A percentile compares a stretch with the other conserved stretches of the same genome.
phyloP scores from a whole-genome alignment of 2,329 filamentous ascomycete species.

The Thielaviopsis ethacetica region DNA sequence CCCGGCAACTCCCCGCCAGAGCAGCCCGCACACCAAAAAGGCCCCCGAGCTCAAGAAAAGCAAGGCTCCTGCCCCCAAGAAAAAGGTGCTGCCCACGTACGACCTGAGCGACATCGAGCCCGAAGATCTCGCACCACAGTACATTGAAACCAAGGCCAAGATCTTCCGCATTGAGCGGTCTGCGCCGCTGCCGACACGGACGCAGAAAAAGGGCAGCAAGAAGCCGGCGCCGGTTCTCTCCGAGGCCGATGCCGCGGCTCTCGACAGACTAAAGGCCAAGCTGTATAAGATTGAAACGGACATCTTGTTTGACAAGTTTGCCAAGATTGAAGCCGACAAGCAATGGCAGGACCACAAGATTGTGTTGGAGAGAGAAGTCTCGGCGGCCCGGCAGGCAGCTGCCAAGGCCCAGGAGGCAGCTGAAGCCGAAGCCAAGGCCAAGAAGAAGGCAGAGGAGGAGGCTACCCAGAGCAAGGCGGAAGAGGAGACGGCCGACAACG shows the following conservation, averaged over 20 bases:
- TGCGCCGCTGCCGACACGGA: background rate
- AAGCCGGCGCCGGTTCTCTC: conserved; percentile 13
- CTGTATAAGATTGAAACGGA: conserved; percentile 63
- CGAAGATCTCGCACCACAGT: conserved; percentile 58
- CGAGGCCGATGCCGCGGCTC: conserved; percentile 27
- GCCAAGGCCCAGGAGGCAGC: conserved; percentile 5
- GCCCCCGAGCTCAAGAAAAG: conserved; percentile 10
- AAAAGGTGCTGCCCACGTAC: conserved; percentile 19
- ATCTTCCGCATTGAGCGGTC: conserved; percentile 46
- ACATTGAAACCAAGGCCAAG: conserved; percentile 56
- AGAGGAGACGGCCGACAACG: conserved; percentile 13
- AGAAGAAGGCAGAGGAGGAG: background rate
- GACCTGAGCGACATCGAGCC: conserved; percentile 54
- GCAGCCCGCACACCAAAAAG: conserved; percentile 8
- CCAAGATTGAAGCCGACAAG: conserved; percentile 36
- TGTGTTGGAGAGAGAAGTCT: conserved; percentile 44
- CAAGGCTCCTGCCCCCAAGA: conserved; percentile 21
- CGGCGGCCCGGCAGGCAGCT: conserved; percentile 27
- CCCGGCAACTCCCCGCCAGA: background rate
- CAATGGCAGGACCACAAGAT: conserved; percentile 46
- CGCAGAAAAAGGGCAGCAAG: conserved; percentile 22
- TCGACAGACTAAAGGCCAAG: conserved; percentile 55
- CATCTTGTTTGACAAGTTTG: conserved; percentile 51
- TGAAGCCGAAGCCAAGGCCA: conserved; percentile 15
- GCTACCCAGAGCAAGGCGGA: background rate